Evolutionary conservation across 139 green algal genomes (phyloP), one percentile per base, ranked within the genome.

Genomic region (Raphidocelis subcapitata): DNA sequence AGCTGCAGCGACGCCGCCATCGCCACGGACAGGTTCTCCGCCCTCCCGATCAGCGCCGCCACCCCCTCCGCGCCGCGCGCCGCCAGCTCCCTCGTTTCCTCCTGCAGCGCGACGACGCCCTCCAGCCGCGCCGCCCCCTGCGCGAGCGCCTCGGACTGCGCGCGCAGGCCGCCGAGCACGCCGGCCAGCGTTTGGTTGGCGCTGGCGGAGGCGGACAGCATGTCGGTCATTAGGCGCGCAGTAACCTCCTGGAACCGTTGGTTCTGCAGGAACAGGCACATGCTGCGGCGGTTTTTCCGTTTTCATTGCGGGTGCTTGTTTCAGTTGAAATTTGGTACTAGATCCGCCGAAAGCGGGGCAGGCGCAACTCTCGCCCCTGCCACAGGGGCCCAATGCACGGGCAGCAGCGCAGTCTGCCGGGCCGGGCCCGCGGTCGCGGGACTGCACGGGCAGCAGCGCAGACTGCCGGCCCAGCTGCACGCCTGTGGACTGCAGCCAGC

Each of bases 251-350:
- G 69, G 57, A 75, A 75, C 36, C 46, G 46, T 23, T 75, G 69
- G n/a, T 60, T 75, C 57, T 75, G 69, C 12, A 75, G 69, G 57
- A 67, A 75, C 57, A 75, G 44, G 35, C 69, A 75, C 69, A 75
- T 75, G 54, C 69, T 75, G 69, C 67, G 36, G 20, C 3, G 4
- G 31, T 28, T 65, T 33, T 49, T 1, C 14, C n/a, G 12, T 26
- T 26, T 29, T 44, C 10, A 16, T 21, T 31, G 21, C 37, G n/a
- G 10, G 14, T 52, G 60, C 33, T 52, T 20, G 29, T 49, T n/a
- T 14, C 47, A 2, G 29, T 66, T 52, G 33, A 5, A 66, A 31
- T 1, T 31, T 28, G 60, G 21, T 49, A 8, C 2, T 26, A 66
- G 3, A 35, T 18, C 2, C 28, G 57, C 26, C 23, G 23, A 1